These are phyloP conservation scores for Ustilago cynodontis DNA, from an alignment of 1,284 basidiomycete species.

Conservation along the genomic window DNA sequence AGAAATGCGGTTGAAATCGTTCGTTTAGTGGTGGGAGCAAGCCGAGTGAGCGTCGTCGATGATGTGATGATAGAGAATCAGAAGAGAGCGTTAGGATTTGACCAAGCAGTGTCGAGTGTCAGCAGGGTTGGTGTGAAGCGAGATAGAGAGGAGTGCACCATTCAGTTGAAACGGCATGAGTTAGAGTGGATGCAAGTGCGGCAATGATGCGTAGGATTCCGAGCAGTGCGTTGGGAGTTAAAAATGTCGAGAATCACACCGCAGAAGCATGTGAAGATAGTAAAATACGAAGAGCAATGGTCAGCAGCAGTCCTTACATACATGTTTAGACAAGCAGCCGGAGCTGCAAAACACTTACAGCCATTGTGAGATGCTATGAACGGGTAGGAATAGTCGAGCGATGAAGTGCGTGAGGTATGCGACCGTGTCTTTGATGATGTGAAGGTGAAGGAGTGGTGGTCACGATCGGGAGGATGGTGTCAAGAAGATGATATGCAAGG, in stretches of 20 bases:
- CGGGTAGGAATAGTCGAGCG: not conserved
- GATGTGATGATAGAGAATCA: not conserved
- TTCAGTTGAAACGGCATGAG: too few relatives aligned
- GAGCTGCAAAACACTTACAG: conserved; percentile 25
- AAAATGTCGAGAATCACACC: too few relatives aligned
- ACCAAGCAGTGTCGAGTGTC: not conserved
- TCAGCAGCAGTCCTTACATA: conserved; percentile 7
- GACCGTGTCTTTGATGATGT: not conserved
- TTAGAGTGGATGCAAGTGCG: too few relatives aligned
- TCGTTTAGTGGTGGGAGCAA: not conserved
- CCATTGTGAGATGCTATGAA: conserved; percentile 24
- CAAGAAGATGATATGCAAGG: conserved; percentile 1
- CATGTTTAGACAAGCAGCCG: too few relatives aligned
- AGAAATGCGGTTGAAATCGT: not conserved
- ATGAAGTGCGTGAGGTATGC: not conserved
- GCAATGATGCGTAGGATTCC: too few relatives aligned
- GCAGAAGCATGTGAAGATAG: too few relatives aligned
- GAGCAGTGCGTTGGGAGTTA: too few relatives aligned
- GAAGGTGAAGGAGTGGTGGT: conserved; percentile 3
- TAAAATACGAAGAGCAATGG: not conserved
- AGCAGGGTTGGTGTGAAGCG: not conserved
- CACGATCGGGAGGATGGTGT: conserved; percentile 4
- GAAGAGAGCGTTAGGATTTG: not conserved
- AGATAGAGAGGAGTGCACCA: too few relatives aligned
- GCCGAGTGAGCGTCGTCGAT: not conserved